Conservation (phyloP, 371 early-diverging fungal genomes). For the Mortierella sp. region DNA sequence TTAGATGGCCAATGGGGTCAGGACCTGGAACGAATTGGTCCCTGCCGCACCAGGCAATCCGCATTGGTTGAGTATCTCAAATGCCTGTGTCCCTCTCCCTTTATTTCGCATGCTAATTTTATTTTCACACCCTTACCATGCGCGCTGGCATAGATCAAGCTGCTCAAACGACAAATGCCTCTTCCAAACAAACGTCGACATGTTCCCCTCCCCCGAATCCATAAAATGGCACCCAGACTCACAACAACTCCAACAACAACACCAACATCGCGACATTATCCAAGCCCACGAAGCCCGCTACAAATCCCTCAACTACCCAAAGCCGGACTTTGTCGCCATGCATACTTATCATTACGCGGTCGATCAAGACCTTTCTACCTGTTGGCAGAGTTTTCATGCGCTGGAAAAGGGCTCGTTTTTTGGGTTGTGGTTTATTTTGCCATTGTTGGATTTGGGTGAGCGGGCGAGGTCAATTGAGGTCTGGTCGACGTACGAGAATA, state of each 20-base stretch:
- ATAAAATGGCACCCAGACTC: conserved; percentile 49
- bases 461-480: conserved; percentile 35
- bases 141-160: conserved; percentile 59
- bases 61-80: neutral
- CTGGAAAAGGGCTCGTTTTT: conserved; percentile 63
- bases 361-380: conserved; percentile 68
- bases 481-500: conserved; percentile 37
- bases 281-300: conserved; percentile 56
- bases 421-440: conserved; percentile 66
- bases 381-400: conserved; percentile 67
- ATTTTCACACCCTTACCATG: neutral
- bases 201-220: conserved; percentile 62
- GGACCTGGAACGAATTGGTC: no score
- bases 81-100: no score
- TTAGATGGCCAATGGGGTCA: no score
- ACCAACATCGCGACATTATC: conserved; percentile 45
- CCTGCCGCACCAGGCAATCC: neutral
- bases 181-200: conserved; percentile 68
- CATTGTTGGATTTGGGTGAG: conserved; percentile 39
- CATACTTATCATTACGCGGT: conserved; percentile 69
- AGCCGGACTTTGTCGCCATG: conserved; percentile 61
- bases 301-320: conserved; percentile 55
- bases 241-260: neutral
- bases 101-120: neutral
- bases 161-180: conserved; percentile 72